Base-by-base conservation (phyloP, 2,329 filamentous ascomycete genomes). In the Pyricularia pennisetigena region DNA sequence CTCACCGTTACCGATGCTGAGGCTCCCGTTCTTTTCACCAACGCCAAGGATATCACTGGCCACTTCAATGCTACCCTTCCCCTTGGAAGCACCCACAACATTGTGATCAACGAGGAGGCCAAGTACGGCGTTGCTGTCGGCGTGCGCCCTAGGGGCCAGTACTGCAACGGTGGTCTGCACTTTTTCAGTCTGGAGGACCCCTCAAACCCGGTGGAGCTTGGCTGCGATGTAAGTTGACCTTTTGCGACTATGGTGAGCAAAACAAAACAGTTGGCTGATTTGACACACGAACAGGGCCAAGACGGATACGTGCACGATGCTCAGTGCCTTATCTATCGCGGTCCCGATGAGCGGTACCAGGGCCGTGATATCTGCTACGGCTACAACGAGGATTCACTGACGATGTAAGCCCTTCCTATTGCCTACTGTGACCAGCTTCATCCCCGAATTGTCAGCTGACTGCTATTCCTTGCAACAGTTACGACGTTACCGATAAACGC, bases 101-200 rank as follows among this genome's bases (percentile, higher is more conserved):
- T 67, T n/a, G 66, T 64, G 12, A 70, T 70, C 16, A 69, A 71
- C 67, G 67, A 68, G 62, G 72, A 72, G 72, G 75, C 72, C 57
- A 76, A 79, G 72, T 82, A 82, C 70, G 81, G 78, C 67, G 81
- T 84, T 57, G 82, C 64, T 16, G 26, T 66, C 12, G 30, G 65
- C 7, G 74, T 78, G n/a, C 71, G 72, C 71, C 79, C 80, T 20
- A 75, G 80, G 59, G 78, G 75, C 70, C 75, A 75, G 70, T 72
- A 75, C 29, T 87, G 85, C 79, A 77, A 76, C 26, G 81, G 82
- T 10, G 86, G 86, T 7, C 78, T 88, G 64, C 85, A 85, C 76
- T 86, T 86, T 78, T 83, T 88, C 71, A 83, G 87, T 74, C 78
- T 88, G 30, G 79, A 78, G 3, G 81, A 87, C 71, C 79, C 84